phyloP scores from a whole-genome alignment of 495 filamentous ascomycete species.

The Lepidopterella palustris region DNA sequence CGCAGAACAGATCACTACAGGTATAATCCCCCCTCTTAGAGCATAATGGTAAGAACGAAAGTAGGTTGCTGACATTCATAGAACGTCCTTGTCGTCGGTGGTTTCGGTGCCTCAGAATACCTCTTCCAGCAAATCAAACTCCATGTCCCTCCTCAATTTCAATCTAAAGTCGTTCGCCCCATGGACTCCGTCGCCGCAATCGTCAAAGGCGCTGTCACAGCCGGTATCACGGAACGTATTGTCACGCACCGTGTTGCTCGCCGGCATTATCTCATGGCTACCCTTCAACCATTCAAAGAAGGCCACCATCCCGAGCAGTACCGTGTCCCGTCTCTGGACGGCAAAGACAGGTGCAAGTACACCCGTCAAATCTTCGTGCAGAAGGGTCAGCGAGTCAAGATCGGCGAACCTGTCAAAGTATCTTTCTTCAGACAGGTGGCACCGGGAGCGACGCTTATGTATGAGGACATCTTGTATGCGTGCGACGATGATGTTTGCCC shows the following conservation, averaged over 20 bases:
- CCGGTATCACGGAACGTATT: constrained; percentile 93
- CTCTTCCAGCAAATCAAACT: constrained; percentile 77
- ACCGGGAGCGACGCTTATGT: constrained; percentile 96
- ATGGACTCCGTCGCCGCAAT: constrained; percentile 75
- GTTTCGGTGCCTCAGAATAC: constrained; percentile 70
- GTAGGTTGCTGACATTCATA: constrained; percentile 38
- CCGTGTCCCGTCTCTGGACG: constrained; percentile 91
- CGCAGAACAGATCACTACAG: constrained; percentile 64
- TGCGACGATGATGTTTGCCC: constrained; percentile 98
- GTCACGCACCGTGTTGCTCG: constrained; percentile 97
- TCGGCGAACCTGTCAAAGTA: constrained; percentile 97
- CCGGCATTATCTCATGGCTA: constrained; percentile 98
- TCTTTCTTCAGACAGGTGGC: constrained; percentile 98
- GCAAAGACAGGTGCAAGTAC: constrained; percentile 98
- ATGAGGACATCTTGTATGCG: constrained; percentile 96
- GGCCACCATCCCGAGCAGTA: constrained; percentile 98
- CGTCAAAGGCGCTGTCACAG: constrained; percentile 70
- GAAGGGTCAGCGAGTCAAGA: constrained; percentile 97
- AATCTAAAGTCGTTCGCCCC: constrained; percentile 67
- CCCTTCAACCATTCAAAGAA: constrained; percentile 96
- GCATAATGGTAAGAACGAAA: too few relatives aligned
- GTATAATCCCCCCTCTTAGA: constrained; percentile 45
- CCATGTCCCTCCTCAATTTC: constrained; percentile 74
- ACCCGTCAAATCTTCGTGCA: constrained; percentile 98
- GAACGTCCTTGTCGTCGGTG: constrained; percentile 68